Conservation (phyloP, 2,329 filamentous ascomycete species). For the Ophiostoma himal-ulmi region DNA sequence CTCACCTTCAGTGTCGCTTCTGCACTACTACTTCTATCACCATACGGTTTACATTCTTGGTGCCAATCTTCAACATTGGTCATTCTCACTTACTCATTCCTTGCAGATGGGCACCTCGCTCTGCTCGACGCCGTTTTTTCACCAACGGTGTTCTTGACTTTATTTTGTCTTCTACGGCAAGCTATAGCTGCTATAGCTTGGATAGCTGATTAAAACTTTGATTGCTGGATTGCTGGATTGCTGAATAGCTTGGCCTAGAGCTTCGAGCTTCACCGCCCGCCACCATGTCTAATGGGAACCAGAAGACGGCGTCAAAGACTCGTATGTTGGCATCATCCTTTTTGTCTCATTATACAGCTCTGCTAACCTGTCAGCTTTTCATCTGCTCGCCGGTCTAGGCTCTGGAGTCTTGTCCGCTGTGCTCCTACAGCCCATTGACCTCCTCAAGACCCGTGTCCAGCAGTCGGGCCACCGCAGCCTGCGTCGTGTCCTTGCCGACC, state of each 20-base stretch:
- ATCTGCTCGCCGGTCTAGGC: slow-evolving; percentile 81
- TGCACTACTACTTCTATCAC: not conserved
- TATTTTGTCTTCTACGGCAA: not conserved
- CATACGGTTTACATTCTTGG: not conserved
- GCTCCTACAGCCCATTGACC: slow-evolving; percentile 87
- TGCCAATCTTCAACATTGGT: not conserved
- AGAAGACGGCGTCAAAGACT: slow-evolving; percentile 34
- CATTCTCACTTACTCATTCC: not conserved
- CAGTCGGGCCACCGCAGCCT: slow-evolving; percentile 72
- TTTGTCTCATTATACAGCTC: not conserved
- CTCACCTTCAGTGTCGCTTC: not conserved
- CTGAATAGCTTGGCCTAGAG: not conserved
- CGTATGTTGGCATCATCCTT: slow-evolving; percentile 27
- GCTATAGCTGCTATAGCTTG: not conserved
- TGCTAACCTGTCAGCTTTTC: slow-evolving; percentile 53
- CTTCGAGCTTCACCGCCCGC: not conserved
- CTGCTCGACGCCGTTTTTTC: slow-evolving; percentile 18
- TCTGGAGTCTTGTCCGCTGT: slow-evolving; percentile 85
- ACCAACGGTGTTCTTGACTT: slow-evolving; percentile 16
- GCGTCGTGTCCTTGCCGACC: slow-evolving; percentile 59
- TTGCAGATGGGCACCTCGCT: slow-evolving; percentile 19
- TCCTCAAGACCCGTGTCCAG: slow-evolving; percentile 93
- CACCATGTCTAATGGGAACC: slow-evolving; percentile 35
- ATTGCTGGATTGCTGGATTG: too few relatives aligned
- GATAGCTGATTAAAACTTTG: not conserved